These are phyloP conservation scores for Claviceps africana DNA, from an alignment of 2,329 filamentous ascomycete species.

Conservation along the genomic window DNA sequence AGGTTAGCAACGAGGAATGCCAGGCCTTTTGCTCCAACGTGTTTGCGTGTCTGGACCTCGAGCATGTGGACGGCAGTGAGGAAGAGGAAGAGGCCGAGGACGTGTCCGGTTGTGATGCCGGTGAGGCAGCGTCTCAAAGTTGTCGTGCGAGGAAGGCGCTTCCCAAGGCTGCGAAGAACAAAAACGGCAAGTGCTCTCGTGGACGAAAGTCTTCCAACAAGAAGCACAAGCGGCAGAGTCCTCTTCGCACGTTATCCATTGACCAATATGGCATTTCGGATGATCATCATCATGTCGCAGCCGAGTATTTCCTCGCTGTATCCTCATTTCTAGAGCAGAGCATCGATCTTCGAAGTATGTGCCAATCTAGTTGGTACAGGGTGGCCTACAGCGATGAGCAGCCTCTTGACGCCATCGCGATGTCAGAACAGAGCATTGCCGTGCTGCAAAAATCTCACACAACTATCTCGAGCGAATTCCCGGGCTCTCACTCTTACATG, in stretches of 20 bases:
- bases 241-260: slow-evolving; percentile 4
- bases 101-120: background rate
- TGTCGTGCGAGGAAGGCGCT: background rate
- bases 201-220: background rate
- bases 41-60: background rate
- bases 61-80: background rate
- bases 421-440: background rate
- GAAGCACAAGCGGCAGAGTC: background rate
- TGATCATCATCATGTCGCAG: slow-evolving; percentile 8
- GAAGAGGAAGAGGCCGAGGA: background rate
- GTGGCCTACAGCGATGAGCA: background rate
- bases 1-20: background rate
- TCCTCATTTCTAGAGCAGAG: slow-evolving; percentile 24
- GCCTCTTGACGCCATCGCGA: background rate
- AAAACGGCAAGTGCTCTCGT: background rate
- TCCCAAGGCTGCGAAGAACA: background rate
- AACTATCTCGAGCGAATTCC: slow-evolving; percentile 30
- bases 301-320: slow-evolving; percentile 30
- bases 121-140: background rate
- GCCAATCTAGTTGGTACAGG: slow-evolving; percentile 9
- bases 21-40: background rate
- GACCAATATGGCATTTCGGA: slow-evolving; percentile 12
- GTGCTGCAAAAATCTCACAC: slow-evolving; percentile 25
- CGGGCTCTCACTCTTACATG: slow-evolving; percentile 29
- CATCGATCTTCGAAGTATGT: slow-evolving; percentile 22